phyloP scores from a whole-genome alignment of 2,329 filamentous ascomycete genomes.

The Emergomyces africanus region DNA sequence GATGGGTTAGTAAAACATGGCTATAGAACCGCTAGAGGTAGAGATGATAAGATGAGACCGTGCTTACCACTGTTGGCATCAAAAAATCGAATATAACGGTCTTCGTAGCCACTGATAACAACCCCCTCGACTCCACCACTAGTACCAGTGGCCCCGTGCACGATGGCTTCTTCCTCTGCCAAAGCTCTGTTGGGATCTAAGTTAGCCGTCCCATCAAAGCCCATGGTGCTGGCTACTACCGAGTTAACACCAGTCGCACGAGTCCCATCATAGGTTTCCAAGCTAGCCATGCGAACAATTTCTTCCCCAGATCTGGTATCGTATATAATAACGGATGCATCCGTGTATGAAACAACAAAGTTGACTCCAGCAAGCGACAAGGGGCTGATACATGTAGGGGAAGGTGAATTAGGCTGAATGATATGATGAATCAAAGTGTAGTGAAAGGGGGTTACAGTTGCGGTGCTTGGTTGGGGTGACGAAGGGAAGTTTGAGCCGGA shows the following conservation, averaged over 20 bases:
- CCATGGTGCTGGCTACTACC: constrained; percentile 74
- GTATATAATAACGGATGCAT: constrained; percentile 82
- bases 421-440: constrained; percentile 84
- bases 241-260: constrained; percentile 75
- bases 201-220: constrained; percentile 54
- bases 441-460: constrained; percentile 74
- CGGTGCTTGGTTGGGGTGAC: constrained; percentile 77
- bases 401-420: constrained; percentile 52
- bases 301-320: constrained; percentile 88
- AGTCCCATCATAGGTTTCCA: constrained; percentile 87
- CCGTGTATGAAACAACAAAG: constrained; percentile 86
- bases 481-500: constrained; percentile 86
- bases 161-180: constrained; percentile 55
- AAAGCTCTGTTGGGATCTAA: constrained; percentile 51
- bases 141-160: constrained; percentile 71
- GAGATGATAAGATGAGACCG: background rate
- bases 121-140: constrained; percentile 79
- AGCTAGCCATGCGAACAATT: constrained; percentile 80
- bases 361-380: constrained; percentile 70
- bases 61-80: constrained; percentile 94
- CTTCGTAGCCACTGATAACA: constrained; percentile 93
- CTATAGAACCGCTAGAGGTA: background rate
- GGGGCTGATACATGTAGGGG: constrained; percentile 85
- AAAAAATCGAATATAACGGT: constrained; percentile 91
- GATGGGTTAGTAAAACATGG: background rate